phyloP scores from a whole-genome alignment of 495 filamentous ascomycete species.

The Penicillium alfredii region DNA sequence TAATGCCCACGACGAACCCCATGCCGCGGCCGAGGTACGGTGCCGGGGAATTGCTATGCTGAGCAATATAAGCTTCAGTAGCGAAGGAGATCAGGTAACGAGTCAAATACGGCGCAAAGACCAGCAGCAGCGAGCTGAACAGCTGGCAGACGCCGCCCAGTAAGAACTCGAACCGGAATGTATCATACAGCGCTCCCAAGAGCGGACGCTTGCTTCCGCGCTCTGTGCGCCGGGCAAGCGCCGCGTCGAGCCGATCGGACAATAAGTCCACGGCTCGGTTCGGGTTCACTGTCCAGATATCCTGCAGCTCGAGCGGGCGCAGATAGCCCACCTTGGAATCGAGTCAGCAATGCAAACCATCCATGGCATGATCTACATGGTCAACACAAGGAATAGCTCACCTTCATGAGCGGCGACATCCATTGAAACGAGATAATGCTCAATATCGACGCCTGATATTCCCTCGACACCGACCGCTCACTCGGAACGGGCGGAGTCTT shows the following conservation, averaged over 20 bases:
- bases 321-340: conserved; percentile 72
- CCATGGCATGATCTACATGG: too few species aligned
- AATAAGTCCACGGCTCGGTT: conserved; percentile 63
- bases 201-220: conserved; percentile 70
- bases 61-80: conserved; percentile 65
- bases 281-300: conserved; percentile 86
- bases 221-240: conserved; percentile 60
- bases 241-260: conserved; percentile 54
- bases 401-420: conserved; percentile 54
- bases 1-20: conserved; percentile 70
- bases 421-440: conserved; percentile 56
- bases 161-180: conserved; percentile 80
- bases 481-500: conserved; percentile 48
- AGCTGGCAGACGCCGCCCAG: conserved; percentile 73
- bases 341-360: background rate
- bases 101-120: conserved; percentile 66
- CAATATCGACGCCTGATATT: conserved; percentile 49
- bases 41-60: conserved; percentile 35
- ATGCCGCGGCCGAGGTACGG: conserved; percentile 63
- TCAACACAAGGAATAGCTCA: conserved; percentile 10
- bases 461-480: conserved; percentile 42
- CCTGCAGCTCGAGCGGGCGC: conserved; percentile 72
- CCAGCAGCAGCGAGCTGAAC: conserved; percentile 60
- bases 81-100: conserved; percentile 76
- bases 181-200: conserved; percentile 76